Evolutionary conservation across 345 rosid genomes (phyloP).

Genomic region (Carallia brachiata): DNA sequence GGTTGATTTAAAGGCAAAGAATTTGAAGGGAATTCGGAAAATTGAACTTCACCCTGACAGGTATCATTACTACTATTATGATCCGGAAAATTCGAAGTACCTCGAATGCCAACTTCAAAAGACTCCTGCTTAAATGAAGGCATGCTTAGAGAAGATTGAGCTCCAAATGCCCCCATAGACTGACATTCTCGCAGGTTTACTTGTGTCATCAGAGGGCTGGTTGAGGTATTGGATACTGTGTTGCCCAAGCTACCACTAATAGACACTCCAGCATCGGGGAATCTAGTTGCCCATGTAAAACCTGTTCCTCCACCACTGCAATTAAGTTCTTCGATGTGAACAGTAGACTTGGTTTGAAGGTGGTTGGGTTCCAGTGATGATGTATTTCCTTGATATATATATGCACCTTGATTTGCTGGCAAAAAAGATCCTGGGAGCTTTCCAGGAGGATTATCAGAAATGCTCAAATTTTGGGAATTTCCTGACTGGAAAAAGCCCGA

Average conservation of each 20-base stretch:
- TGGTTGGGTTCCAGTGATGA: constrained; percentile 48
- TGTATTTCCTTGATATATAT: constrained; percentile 42
- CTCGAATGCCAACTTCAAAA: constrained; percentile 30
- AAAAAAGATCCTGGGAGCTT: constrained; percentile 41
- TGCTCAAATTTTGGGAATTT: constrained; percentile 43
- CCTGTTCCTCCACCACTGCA: constrained; percentile 29
- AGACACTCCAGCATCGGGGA: constrained; percentile 33
- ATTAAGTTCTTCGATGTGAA: constrained; percentile 45
- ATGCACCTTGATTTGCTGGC: constrained; percentile 39
- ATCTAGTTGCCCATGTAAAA: constrained; percentile 30
- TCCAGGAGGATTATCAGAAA: constrained; percentile 40
- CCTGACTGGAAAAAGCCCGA: constrained; percentile 49
- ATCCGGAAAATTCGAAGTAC: constrained; percentile 47
- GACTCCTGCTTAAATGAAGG: constrained; percentile 38
- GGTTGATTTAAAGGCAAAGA: constrained; percentile 41
- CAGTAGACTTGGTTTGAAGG: constrained; percentile 38
- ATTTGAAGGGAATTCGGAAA: constrained; percentile 47
- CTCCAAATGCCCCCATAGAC: constrained; percentile 33
- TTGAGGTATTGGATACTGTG: constrained; percentile 33
- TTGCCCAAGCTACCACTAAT: constrained; percentile 40
- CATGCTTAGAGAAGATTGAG: constrained; percentile 43
- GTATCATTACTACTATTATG: constrained; percentile 38
- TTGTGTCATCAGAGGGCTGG: constrained; percentile 44
- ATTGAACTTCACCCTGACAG: constrained; percentile 50
- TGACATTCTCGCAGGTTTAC: constrained; percentile 34